Evolutionary conservation across 108 stramenopile genomes (phyloP).

Genomic region (Parietichytrium sp.): DNA sequence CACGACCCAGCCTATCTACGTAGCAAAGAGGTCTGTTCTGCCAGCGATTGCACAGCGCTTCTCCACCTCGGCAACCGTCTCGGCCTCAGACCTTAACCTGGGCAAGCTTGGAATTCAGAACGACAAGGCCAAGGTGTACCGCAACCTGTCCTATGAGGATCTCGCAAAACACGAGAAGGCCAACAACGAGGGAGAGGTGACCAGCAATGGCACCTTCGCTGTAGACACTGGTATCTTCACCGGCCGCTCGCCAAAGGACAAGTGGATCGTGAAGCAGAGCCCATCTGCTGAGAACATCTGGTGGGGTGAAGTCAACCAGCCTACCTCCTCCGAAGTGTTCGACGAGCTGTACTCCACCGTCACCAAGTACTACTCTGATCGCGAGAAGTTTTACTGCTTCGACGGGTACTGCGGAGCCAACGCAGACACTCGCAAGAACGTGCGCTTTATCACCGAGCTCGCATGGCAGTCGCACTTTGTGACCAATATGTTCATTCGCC

Average conservation of each 20-base stretch:
- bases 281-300: constrained; percentile 75
- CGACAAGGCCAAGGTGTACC: constrained; percentile 52
- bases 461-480: constrained; percentile 95
- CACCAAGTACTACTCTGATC: background rate
- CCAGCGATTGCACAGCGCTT: too few species aligned
- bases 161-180: constrained; percentile 82
- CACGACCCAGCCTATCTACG: too few species aligned
- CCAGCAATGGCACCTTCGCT: constrained; percentile 78
- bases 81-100: background rate
- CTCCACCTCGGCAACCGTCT: background rate
- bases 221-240: constrained; percentile 97
- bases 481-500: constrained; percentile 96
- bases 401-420: constrained; percentile 88
- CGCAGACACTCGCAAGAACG: constrained; percentile 77
- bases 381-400: constrained; percentile 72
- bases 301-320: constrained; percentile 89
- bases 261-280: constrained; percentile 69
- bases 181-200: constrained; percentile 81
- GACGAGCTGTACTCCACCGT: constrained; percentile 67
- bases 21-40: too few species aligned
- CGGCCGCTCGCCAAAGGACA: constrained; percentile 93
- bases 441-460: constrained; percentile 94
- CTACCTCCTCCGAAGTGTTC: constrained; percentile 83
- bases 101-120: background rate
- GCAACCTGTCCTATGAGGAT: constrained; percentile 87